These are phyloP conservation scores for Sporothrix euskadiensis DNA, from an alignment of 2,329 filamentous ascomycete genomes.

Conservation along the genomic window DNA sequence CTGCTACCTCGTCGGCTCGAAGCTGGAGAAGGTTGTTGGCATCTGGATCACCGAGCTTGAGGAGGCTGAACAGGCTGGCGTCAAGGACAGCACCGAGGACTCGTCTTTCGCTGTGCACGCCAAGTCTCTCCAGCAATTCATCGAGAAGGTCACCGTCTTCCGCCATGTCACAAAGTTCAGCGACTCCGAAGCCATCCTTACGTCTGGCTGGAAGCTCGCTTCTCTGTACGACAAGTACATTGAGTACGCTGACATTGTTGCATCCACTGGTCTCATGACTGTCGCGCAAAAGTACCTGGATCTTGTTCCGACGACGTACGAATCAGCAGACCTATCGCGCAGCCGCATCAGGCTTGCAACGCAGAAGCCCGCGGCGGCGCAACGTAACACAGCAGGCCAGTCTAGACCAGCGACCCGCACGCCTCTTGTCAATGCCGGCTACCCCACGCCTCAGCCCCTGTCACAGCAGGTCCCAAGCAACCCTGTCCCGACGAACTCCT, in stretches of 20 bases:
- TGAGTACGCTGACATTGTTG: conserved; percentile 94
- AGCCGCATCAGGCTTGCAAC: conserved; percentile 84
- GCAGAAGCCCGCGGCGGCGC: conserved; percentile 52
- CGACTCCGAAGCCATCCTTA: conserved; percentile 70
- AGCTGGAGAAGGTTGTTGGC: conserved; percentile 91
- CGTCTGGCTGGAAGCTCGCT: conserved; percentile 83
- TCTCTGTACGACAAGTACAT: conserved; percentile 91
- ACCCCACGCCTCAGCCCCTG: conserved; percentile 50
- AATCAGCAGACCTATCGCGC: conserved; percentile 82
- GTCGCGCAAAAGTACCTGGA: conserved; percentile 90
- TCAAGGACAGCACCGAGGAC: conserved; percentile 68
- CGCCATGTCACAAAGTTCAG: conserved; percentile 89
- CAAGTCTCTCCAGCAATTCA: conserved; percentile 83
- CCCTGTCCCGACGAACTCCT: conserved; percentile 38
- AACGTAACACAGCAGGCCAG: neutral
- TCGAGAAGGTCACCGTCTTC: conserved; percentile 98
- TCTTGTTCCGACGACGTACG: conserved; percentile 78
- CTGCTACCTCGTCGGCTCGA: conserved; percentile 93
- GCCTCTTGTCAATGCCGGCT: conserved; percentile 37
- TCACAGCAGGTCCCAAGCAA: conserved; percentile 4
- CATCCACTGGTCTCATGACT: conserved; percentile 81
- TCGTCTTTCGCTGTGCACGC: conserved; percentile 92
- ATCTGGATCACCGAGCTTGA: conserved; percentile 92
- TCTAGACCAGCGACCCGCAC: conserved; percentile 12
- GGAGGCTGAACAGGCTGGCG: conserved; percentile 74